Evolutionary conservation across 2,329 filamentous ascomycete genomes (phyloP), one percentile per base, ranked within the genome.

Genomic region (Cladobotryum protrusum): DNA sequence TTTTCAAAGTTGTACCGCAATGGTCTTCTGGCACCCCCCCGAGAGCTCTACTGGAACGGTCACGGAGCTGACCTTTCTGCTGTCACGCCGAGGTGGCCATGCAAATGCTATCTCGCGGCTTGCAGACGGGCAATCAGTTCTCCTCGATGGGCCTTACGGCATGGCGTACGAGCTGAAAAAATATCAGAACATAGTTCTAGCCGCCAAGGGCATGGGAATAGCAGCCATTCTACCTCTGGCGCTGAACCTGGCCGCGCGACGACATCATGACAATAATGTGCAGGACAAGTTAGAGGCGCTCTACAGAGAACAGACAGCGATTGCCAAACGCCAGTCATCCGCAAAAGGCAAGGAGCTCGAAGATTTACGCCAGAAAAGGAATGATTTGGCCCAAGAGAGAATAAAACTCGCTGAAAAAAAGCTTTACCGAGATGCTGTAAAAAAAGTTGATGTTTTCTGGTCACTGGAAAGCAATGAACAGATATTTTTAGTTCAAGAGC

Each of bases 201-300:
- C 41, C 24, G 51, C 51, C 11, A 53, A 50, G 29, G 48, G 48
- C n/a, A 45, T 53, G 7, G 44, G 51, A 1, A 53, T 53, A 5
- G 15, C 19, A 12, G 48, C 43, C 9, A 44, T 40, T 13, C 34
- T 53, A 7, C 51, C 44, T 18, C 15, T 53, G 6, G 45, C 45
- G 2, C 35, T 50, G 3, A 12, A 35, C 18, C 24, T 53, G 3
- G 39, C 39, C 14, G n/a, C 33, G 19, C 44, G 51, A 37, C 34
- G 35, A 33, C 33, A 53, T 9, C 15, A 50, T 15, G 15, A 53
- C 13, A 8, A 52, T 19, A 2, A 12, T 9, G 24, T 48, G 35
- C 36, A n/a, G 11, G 24, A 45, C 15, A 48, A 42, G 9, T 7
- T 53, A 37, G 11, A 50, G 18, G 19, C 19, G 13, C 15, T 50